These are phyloP conservation scores for Macaranga tanarius DNA, from an alignment of 441 rosid genomes.

Conservation along the genomic window DNA sequence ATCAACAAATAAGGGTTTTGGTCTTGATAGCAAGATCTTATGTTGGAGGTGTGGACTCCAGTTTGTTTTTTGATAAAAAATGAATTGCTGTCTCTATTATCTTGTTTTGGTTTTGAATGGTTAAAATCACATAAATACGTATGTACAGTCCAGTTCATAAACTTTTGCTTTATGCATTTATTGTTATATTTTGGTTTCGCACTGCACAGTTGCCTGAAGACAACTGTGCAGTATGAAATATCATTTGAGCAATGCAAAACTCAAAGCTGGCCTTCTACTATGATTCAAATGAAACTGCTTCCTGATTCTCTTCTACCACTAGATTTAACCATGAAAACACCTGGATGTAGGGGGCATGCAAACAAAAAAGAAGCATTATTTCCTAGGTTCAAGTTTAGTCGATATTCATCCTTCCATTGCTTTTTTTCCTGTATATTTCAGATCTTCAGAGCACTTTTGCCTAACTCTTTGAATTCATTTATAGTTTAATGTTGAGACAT, in stretches of 20 bases:
- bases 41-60: background rate
- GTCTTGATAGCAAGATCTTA: background rate
- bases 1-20: too few species aligned
- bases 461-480: background rate
- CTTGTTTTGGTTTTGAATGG: background rate
- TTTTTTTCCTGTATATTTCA: background rate
- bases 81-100: background rate
- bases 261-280: background rate
- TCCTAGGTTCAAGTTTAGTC: background rate
- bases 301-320: background rate
- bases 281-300: background rate
- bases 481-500: conserved; percentile 2
- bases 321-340: background rate
- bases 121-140: background rate
- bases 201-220: background rate
- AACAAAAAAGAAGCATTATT: background rate
- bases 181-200: conserved; percentile 1
- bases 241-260: background rate
- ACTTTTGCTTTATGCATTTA: background rate
- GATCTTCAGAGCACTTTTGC: background rate
- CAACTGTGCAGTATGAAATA: background rate
- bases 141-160: background rate
- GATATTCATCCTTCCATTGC: background rate
- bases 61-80: background rate
- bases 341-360: background rate